phyloP scores from a whole-genome alignment of 495 filamentous ascomycete species.

The Penicillium bialowiezense region DNA sequence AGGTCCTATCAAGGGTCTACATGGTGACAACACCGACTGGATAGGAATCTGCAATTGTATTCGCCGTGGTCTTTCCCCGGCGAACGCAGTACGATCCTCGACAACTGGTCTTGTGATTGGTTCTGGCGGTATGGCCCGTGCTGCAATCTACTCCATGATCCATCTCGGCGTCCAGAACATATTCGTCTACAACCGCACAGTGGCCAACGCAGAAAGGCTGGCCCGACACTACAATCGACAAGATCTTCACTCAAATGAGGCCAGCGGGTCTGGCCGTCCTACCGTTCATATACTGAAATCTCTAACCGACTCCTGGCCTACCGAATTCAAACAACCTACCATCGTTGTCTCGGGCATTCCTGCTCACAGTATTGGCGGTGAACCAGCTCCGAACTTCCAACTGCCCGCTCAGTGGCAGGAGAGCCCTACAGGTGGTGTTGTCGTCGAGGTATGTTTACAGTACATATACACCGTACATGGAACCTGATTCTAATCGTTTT shows the following conservation, averaged over 20 bases:
- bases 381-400: constrained; percentile 64
- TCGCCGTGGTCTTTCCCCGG: constrained; percentile 69
- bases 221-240: constrained; percentile 65
- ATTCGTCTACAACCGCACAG: constrained; percentile 68
- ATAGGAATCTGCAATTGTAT: constrained; percentile 70
- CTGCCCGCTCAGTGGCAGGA: constrained; percentile 69
- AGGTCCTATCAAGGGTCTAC: constrained; percentile 61
- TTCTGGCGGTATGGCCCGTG: constrained; percentile 76
- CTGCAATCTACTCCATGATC: constrained; percentile 76
- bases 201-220: constrained; percentile 57
- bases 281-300: constrained; percentile 55
- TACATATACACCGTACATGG: not conserved
- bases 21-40: constrained; percentile 85
- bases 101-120: constrained; percentile 72
- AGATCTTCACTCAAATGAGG: constrained; percentile 23
- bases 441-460: constrained; percentile 58
- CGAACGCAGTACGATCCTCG: constrained; percentile 67
- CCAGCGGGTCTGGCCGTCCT: constrained; percentile 20
- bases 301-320: constrained; percentile 60
- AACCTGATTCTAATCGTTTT: constrained; percentile 3
- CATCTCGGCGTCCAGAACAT: constrained; percentile 73
- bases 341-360: constrained; percentile 75
- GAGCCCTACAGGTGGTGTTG: constrained; percentile 75
- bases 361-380: constrained; percentile 59
- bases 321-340: constrained; percentile 61